Base-by-base conservation (phyloP, 176 grass and related monocot genomes). In the Puya raimondii region DNA sequence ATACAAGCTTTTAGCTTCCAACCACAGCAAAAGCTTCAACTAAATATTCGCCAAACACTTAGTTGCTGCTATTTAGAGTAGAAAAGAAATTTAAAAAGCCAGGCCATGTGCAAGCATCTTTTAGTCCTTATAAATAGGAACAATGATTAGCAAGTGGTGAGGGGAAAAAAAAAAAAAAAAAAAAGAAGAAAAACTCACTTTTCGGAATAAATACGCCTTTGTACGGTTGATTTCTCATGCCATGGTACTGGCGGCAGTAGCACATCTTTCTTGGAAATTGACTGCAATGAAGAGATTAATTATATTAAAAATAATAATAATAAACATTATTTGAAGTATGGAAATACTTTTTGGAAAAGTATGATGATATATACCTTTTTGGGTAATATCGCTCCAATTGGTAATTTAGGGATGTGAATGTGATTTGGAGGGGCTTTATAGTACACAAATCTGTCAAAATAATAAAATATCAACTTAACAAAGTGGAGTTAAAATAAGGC, bases 401-500 rank as follows among this genome's bases (percentile, higher is more conserved):
- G 70, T 67, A 79, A 10, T 65, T 57, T 79, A 29, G 82, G n/a
- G 17, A 84, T 84, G 50, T 84, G 82, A 47, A 29, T 61, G 56
- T 79, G 82, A 11, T 53, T 18, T 47, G 70, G 71, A 69, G 82
- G 81, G 48, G 47, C 64, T 69, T 74, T 84, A 65, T 79, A 79
- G 65, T 84, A 79, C 16, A 70, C 76, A 74, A 68, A 70, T 84
- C 82, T 84, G 65, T 22, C 20, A 49, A 70, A 70, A 54, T 64
- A 53, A 21, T 68, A 47, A 65, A 20, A 72, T 22, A 69, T 53
- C 12, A 79, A 70, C 22, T 57, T 48, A 53, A 59, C 25, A 54
- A 22, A 47, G 53, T 61, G 25, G 27, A 65, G 68, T 14, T 1
- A 79, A 47, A 72, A 65, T 71, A 23, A 20, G 10, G 12, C 47